Conservation (phyloP, 2,329 filamentous ascomycete species). For the Neocucurbitaria cava region DNA sequence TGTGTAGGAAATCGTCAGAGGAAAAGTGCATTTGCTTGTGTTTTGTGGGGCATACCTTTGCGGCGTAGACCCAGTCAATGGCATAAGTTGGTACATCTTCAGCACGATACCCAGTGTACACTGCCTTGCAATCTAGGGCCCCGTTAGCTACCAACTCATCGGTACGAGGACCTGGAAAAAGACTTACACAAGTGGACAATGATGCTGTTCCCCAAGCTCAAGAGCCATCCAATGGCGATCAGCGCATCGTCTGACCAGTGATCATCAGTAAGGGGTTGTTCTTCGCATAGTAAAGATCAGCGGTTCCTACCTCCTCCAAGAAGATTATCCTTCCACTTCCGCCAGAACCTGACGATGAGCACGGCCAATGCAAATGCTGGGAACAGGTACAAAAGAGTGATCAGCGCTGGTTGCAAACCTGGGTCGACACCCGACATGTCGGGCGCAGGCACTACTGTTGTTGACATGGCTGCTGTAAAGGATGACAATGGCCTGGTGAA, state of each 20-base stretch:
- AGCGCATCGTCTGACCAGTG: slow-evolving; percentile 11
- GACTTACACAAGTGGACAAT: slow-evolving; percentile 25
- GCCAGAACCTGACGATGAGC: slow-evolving; percentile 19
- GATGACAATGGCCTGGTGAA: not conserved
- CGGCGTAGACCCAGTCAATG: slow-evolving; percentile 9
- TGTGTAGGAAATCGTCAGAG: slow-evolving; percentile 1
- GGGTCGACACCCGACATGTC: slow-evolving; percentile 16
- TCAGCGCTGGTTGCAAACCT: slow-evolving; percentile 21
- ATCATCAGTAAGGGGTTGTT: not conserved
- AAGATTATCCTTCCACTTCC: slow-evolving; percentile 17
- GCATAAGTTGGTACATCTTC: slow-evolving; percentile 20
- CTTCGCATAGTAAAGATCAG: not conserved
- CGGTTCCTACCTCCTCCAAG: slow-evolving; percentile 21
- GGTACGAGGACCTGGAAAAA: not conserved
- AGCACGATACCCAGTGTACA: slow-evolving; percentile 20
- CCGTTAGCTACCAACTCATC: not conserved
- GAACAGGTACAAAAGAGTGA: slow-evolving; percentile 20
- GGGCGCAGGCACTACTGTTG: slow-evolving; percentile 2
- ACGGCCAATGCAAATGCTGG: slow-evolving; percentile 16
- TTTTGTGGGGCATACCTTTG: slow-evolving; percentile 13
- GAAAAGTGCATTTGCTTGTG: not conserved
- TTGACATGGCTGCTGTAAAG: not conserved
- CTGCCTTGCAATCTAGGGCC: slow-evolving; percentile 9
- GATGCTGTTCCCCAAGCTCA: slow-evolving; percentile 15
- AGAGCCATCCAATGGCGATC: slow-evolving; percentile 18